Evolutionary conservation across 2,329 filamentous ascomycete genomes (phyloP).

Genomic region (Talaromyces funiculosus): DNA sequence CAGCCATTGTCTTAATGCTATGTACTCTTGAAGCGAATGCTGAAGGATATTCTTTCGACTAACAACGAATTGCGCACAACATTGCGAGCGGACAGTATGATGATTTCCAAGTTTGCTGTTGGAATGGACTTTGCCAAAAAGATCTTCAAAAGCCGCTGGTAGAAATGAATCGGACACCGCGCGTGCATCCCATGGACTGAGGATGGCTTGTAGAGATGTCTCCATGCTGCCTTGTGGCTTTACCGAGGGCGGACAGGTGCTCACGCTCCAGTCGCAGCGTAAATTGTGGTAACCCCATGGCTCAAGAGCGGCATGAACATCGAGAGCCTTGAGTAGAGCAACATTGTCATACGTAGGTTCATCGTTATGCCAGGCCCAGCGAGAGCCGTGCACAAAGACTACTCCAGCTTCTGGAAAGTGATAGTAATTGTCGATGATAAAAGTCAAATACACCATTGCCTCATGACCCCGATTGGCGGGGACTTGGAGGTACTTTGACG

Average conservation of each 20-base stretch:
- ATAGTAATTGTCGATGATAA: constrained; percentile 44
- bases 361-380: constrained; percentile 45
- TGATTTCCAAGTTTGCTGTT: constrained; percentile 31
- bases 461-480: constrained; percentile 45
- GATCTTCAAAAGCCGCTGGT: constrained; percentile 27
- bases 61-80: constrained; percentile 55
- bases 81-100: constrained; percentile 45
- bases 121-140: constrained; percentile 33
- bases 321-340: constrained; percentile 28
- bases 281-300: constrained; percentile 45
- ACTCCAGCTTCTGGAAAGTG: constrained; percentile 30
- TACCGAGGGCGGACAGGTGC: constrained; percentile 32
- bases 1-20: constrained; percentile 51
- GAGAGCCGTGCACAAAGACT: constrained; percentile 42
- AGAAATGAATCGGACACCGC: constrained; percentile 36
- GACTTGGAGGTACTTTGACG: constrained; percentile 20
- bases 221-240: constrained; percentile 40
- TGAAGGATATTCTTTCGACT: constrained; percentile 44
- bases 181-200: constrained; percentile 42
- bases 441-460: constrained; percentile 45
- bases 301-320: constrained; percentile 35
- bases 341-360: constrained; percentile 35
- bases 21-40: constrained; percentile 47
- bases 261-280: constrained; percentile 47
- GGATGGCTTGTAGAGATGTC: constrained; percentile 31